Conservation (phyloP, 2,329 filamentous ascomycete species). For the Pezicula rhizophila region DNA sequence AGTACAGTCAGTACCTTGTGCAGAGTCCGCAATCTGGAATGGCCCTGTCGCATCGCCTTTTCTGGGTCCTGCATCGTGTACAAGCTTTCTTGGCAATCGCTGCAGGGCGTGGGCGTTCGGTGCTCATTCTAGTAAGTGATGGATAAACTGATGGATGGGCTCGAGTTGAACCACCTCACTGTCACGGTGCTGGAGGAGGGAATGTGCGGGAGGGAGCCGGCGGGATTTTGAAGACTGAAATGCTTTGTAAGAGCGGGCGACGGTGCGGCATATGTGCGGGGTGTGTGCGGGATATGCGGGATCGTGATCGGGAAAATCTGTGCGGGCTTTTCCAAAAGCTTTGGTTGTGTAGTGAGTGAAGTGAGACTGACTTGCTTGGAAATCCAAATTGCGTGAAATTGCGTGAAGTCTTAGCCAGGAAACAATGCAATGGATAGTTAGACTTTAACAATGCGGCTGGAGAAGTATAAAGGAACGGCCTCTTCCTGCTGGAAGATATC, state of each 20-base stretch:
- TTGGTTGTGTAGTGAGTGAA: too few relatives aligned
- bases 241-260: slow-evolving; percentile 8
- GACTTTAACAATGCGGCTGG: slow-evolving; percentile 1
- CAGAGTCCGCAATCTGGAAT: slow-evolving; percentile 15
- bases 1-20: slow-evolving; percentile 7
- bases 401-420: neutral
- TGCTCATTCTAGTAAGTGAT: slow-evolving; percentile 6
- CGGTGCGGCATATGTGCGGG: slow-evolving; percentile 9
- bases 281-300: slow-evolving; percentile 14
- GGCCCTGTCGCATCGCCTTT: slow-evolving; percentile 15
- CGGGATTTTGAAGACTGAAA: slow-evolving; percentile 8
- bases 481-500: slow-evolving; percentile 3
- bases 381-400: neutral
- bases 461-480: slow-evolving; percentile 6
- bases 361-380: too few relatives aligned
- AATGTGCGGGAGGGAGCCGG: slow-evolving; percentile 9
- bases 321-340: slow-evolving; percentile 8
- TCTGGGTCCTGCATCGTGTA: slow-evolving; percentile 15
- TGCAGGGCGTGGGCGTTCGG: neutral
- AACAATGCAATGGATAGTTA: slow-evolving; percentile 1
- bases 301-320: slow-evolving; percentile 5
- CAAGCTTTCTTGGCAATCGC: slow-evolving; percentile 12
- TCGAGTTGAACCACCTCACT: too few relatives aligned
- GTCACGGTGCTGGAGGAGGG: neutral
- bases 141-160: too few relatives aligned